Evolutionary conservation across 352 stramenopile genomes (phyloP).

Genomic region (Phytopythium ostracodes): DNA sequence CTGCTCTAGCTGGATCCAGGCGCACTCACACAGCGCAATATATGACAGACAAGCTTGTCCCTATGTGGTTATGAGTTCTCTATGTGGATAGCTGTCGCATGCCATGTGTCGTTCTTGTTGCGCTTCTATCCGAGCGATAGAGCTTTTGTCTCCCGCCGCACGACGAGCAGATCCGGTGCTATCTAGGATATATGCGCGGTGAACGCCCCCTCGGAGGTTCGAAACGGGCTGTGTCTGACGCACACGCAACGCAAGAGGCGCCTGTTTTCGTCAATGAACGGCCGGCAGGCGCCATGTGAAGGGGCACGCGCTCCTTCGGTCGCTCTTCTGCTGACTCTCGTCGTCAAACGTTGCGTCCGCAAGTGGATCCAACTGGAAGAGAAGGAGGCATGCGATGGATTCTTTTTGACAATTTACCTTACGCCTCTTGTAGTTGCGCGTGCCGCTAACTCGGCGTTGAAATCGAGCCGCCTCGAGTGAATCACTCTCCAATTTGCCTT

Average conservation of each 20-base stretch:
- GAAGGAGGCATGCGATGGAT: not conserved
- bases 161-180: not conserved
- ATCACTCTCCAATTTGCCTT: slow-evolving; percentile 30
- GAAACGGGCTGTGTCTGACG: not conserved
- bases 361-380: not conserved
- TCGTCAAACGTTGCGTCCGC: not conserved
- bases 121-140: not conserved
- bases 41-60: too few relatives aligned
- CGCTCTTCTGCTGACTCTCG: not conserved
- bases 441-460: not conserved
- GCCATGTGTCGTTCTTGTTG: not conserved
- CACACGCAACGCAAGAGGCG: not conserved
- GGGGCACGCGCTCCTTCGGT: slow-evolving; percentile 1
- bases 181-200: not conserved
- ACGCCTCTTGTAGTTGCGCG: not conserved
- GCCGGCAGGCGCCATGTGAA: not conserved
- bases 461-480: not conserved
- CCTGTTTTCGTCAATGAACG: not conserved
- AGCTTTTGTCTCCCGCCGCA: not conserved
- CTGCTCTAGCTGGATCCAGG: not conserved
- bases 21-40: too few relatives aligned
- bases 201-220: not conserved
- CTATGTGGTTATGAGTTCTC: not conserved
- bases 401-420: not conserved
- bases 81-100: slow-evolving; percentile 1